phyloP scores from a whole-genome alignment of 139 green algal species.

The Chlamydomonas schloesseri region DNA sequence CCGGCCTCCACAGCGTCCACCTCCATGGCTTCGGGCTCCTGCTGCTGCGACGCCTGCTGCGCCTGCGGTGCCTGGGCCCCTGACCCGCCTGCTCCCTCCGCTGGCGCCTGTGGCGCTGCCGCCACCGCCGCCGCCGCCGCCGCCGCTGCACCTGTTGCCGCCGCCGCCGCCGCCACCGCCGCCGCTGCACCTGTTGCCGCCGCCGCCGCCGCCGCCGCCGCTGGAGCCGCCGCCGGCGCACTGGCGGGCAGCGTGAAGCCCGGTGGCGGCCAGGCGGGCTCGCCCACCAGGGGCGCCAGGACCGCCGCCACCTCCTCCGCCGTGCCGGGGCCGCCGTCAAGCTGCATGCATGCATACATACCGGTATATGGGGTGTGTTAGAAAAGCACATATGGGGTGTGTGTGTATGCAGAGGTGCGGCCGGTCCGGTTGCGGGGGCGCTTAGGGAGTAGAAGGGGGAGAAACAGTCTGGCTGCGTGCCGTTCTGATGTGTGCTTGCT shows the following conservation, averaged over 20 bases:
- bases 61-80: no score
- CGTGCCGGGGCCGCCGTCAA: conserved; percentile 48
- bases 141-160: not conserved
- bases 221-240: not conserved
- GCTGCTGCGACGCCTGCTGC: not conserved
- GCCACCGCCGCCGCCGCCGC: not conserved
- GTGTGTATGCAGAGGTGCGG: no score
- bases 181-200: not conserved
- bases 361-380: no score
- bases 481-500: no score
- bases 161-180: not conserved
- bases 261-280: not conserved
- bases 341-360: no score
- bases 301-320: conserved; percentile 44
- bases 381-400: no score
- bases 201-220: not conserved
- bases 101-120: not conserved
- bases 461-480: no score
- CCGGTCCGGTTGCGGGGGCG: no score
- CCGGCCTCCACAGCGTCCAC: not conserved
- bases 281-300: conserved; percentile 20
- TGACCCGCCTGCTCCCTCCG: not conserved
- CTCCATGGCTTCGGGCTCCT: not conserved
- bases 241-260: no score
- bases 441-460: no score